These are phyloP conservation scores for Baorangia bicolor DNA, from an alignment of 768 basidiomycete genomes.

Conservation along the genomic window DNA sequence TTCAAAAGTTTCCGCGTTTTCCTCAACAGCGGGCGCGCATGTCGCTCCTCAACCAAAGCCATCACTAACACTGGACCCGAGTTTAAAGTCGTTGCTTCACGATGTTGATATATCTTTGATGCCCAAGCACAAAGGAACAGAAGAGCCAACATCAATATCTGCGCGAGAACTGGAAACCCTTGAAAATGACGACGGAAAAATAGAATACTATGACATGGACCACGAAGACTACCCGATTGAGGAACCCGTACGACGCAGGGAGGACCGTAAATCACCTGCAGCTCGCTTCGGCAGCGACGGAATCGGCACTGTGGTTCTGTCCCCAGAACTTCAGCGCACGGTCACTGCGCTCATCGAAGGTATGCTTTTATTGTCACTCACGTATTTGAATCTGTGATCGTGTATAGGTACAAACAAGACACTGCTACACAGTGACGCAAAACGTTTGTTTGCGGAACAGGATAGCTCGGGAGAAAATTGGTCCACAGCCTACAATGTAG, in stretches of 20 bases:
- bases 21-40: slow-evolving; percentile 31
- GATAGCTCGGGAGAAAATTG: slow-evolving; percentile 40
- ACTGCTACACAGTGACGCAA: slow-evolving; percentile 66
- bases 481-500: slow-evolving; percentile 53
- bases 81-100: slow-evolving; percentile 56
- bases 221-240: slow-evolving; percentile 33
- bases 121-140: slow-evolving; percentile 34
- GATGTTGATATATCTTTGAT: slow-evolving; percentile 68
- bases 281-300: slow-evolving; percentile 75
- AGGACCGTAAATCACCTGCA: slow-evolving; percentile 71
- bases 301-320: slow-evolving; percentile 70
- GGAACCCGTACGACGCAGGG: slow-evolving; percentile 27
- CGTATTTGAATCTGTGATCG: slow-evolving; percentile 8
- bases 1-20: slow-evolving; percentile 25
- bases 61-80: slow-evolving; percentile 64
- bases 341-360: slow-evolving; percentile 69
- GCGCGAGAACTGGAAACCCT: slow-evolving; percentile 58
- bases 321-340: slow-evolving; percentile 65
- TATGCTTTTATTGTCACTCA: slow-evolving; percentile 29
- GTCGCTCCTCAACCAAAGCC: slow-evolving; percentile 51
- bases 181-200: slow-evolving; percentile 35
- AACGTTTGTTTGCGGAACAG: slow-evolving; percentile 59
- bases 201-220: slow-evolving; percentile 32
- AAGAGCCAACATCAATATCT: slow-evolving; percentile 15
- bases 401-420: slow-evolving; percentile 60